Conservation (phyloP, 2,329 filamentous ascomycete species). For the Mycosphaerelloides madeirae region DNA sequence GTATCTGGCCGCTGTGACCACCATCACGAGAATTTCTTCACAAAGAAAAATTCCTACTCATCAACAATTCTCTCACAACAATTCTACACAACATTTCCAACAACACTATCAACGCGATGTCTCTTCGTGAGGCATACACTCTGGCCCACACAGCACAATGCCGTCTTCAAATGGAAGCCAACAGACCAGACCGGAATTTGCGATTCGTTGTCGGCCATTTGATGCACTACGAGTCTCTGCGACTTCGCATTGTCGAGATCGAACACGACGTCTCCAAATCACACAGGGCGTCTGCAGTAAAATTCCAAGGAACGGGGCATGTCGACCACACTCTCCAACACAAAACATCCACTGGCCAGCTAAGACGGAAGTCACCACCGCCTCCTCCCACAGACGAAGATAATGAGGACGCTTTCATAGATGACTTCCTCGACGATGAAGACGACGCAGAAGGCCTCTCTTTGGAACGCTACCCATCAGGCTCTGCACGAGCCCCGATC, state of each 20-base stretch:
- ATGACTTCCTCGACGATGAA: conserved; percentile 24
- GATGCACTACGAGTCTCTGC: conserved; percentile 32
- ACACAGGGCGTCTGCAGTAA: conserved; percentile 15
- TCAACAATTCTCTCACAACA: conserved; percentile 6
- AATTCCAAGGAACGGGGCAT: conserved; percentile 27
- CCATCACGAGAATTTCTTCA: not conserved
- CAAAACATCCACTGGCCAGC: conserved; percentile 21
- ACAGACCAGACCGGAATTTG: conserved; percentile 31
- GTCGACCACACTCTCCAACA: conserved; percentile 16
- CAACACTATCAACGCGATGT: conserved; percentile 22
- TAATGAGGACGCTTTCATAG: conserved; percentile 19
- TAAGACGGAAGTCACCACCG: conserved; percentile 24
- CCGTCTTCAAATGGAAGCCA: conserved; percentile 31
- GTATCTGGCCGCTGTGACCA: not conserved
- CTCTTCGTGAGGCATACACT: conserved; percentile 31
- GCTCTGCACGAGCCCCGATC: conserved; percentile 17
- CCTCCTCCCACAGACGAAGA: conserved; percentile 16
- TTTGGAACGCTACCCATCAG: conserved; percentile 29
- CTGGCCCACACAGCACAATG: conserved; percentile 34
- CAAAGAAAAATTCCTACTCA: conserved; percentile 2
- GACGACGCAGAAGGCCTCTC: conserved; percentile 24
- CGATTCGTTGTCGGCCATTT: conserved; percentile 35
- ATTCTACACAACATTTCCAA: not conserved
- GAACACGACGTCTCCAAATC: conserved; percentile 29
- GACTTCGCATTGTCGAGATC: conserved; percentile 33